Base-by-base conservation (phyloP, 2,329 filamentous ascomycete species). In the Aspergillus pseudoviridinutans region DNA sequence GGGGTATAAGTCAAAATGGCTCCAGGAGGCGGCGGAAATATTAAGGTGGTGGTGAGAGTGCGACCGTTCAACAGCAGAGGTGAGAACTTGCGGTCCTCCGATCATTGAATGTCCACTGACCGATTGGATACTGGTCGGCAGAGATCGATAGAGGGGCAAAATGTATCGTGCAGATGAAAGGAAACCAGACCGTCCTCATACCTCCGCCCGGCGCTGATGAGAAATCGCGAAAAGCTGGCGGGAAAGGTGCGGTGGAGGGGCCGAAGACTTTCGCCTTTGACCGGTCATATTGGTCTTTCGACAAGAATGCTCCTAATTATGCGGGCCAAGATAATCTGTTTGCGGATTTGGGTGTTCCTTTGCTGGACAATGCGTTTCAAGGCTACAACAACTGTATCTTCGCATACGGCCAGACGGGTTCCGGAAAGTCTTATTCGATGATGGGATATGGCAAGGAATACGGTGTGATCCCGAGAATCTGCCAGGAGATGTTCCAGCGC, bases 321-420 rank as follows among this genome's bases (percentile, higher is more conserved):
- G 93, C 94, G 49, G 91, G 90, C 20, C 94, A 99, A 74, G 89
- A 93, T 59, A 85, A 94, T 70, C 81, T 99, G 20, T 95, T 96
- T 74, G 82, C 87, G 54, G 94, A 97, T 72, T 79, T 99, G 61
- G 94, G 94, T 61, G 85, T 87, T 66, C 94, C 94, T 54, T 82
- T 99, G 58, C 83, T 99, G 65, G 93, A 99, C 79, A 99, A 99
- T 84, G 94, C 94, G 20, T 99, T 99, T 72, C 87, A 93, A 69
- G 94, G 94, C 49, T 99, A 97, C 80, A 97, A 99, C 81, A 99
- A 97, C 76, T 99, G 94, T 82, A 99, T 99, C 71, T 99, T 99
- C 73, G 94, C 94, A 14, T 99, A 99, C 72, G 94, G 94, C 20
- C 94, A 99, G 79, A 99, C 94, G 1, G 94, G 94, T 65, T 97